Evolutionary conservation across 1,139 yeast species (phyloP), one percentile per base, ranked within the genome.

Genomic region (Yamadazyma sp.): DNA sequence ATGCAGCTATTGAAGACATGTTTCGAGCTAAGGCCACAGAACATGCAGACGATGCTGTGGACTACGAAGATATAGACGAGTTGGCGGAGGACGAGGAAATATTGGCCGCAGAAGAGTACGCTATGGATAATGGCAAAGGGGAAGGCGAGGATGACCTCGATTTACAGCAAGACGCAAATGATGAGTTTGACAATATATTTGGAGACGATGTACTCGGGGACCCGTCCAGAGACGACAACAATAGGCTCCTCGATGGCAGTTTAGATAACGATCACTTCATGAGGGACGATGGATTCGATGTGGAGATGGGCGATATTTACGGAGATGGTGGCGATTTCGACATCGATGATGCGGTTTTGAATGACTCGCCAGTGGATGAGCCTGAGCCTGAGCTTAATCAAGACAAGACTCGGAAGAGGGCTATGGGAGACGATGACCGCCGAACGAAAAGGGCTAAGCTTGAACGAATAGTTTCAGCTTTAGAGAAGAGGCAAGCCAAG

Each of bases 21-120:
- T 71, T 69, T 48, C 54, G 49, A 43, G 71, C 67, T 31, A 54
- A 60, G 20, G 56, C 55, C 31, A 78, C 83, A 0, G 59, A 75
- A 42, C 98, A 91, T 59, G 92, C 94, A 1, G 96, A 81, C 4
- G 92, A 91, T 58, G 98, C 98, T n/a, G 69, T 89, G 33, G 98
- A 92, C 61, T 92, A 87, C 58, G 97, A 88, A 54, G 96, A 88
- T 56, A 95, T 87, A 49, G 98, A 91, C 51, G 97, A 91, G 59
- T 69, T 92, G 41, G 98, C 98, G 0, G 98, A 71, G n/a, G 75
- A 89, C 35, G 96, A 88, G 39, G 87, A 53, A 17, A 48, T 67
- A 6, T 73, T 75, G 0, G 73, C 64, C n/a, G 80, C 17, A 2
- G 41, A 29, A 9, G 7, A 23, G 12, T 17, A 31, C 8, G 33